Evolutionary conservation across 2,329 filamentous ascomycete species (phyloP).

Genomic region (Aureobasidium sp.): DNA sequence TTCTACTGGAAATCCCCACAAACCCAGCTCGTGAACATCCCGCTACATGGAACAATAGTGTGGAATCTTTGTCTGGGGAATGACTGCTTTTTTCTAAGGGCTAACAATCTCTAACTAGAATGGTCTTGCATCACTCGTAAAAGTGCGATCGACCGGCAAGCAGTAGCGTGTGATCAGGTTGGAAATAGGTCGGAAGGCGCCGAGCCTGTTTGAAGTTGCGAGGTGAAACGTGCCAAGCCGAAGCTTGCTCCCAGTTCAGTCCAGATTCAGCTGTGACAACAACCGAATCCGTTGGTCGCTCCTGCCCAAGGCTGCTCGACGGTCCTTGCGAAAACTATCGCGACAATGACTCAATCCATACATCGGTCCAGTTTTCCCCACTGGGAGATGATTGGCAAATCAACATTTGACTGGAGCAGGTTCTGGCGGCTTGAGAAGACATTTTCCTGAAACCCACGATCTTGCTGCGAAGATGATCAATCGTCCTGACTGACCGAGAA

Average conservation of each 20-base stretch:
- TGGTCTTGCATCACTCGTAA: not conserved
- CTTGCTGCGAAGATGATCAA: not conserved
- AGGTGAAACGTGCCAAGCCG: constrained; percentile 4
- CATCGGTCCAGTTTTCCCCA: not conserved
- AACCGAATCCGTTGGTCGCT: not conserved
- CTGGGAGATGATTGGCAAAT: not conserved
- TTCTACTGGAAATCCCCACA: not conserved
- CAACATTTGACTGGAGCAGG: not conserved
- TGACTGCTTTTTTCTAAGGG: not conserved
- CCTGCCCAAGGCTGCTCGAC: not conserved
- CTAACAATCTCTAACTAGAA: not conserved
- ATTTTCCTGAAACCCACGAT: not conserved
- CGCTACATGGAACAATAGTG: constrained; percentile 8
- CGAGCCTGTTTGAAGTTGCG: constrained; percentile 5
- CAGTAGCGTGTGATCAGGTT: not conserved
- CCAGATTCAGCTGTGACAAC: not conserved
- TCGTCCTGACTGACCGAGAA: not conserved
- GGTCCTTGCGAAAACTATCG: not conserved
- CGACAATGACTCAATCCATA: not conserved
- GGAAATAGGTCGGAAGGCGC: not conserved
- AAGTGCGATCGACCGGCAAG: constrained; percentile 1
- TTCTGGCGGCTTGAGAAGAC: not conserved
- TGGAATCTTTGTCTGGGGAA: not conserved
- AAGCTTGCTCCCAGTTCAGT: constrained; percentile 4
- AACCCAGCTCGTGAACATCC: not conserved